phyloP scores from a whole-genome alignment of 2,329 filamentous ascomycete species.

The Xylaria sp. region DNA sequence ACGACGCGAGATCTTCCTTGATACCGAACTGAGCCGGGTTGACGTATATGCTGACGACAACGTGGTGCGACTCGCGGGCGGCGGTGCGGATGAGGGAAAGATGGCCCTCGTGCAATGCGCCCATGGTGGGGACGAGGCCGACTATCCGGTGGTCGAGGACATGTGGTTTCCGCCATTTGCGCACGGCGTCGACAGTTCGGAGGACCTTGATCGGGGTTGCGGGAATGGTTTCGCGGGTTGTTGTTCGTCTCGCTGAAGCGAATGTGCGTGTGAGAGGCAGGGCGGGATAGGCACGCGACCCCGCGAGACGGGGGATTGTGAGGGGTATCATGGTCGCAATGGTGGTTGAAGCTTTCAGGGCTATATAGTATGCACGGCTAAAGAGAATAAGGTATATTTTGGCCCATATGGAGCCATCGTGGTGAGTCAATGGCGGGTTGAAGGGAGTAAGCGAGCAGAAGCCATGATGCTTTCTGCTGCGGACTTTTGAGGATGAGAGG shows the following conservation, averaged over 20 bases:
- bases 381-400: constrained; percentile 30
- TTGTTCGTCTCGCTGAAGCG: constrained; percentile 30
- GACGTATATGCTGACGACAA: constrained; percentile 92
- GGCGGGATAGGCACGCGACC: constrained; percentile 32
- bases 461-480: constrained; percentile 42
- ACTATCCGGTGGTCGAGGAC: constrained; percentile 72
- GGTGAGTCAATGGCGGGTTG: constrained; percentile 34
- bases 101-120: constrained; percentile 92
- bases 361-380: constrained; percentile 8
- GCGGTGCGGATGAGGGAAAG: constrained; percentile 84
- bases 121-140: constrained; percentile 95
- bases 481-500: constrained; percentile 39
- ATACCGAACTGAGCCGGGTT: constrained; percentile 96
- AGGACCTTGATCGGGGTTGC: constrained; percentile 71
- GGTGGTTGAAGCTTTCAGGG: not conserved
- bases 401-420: constrained; percentile 36
- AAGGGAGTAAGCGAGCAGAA: constrained; percentile 22
- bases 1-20: constrained; percentile 84
- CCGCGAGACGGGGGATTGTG: constrained; percentile 31
- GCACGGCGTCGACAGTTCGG: constrained; percentile 74
- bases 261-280: constrained; percentile 31
- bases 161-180: constrained; percentile 71
- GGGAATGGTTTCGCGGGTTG: constrained; percentile 54
- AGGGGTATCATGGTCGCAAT: constrained; percentile 33
- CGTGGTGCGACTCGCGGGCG: constrained; percentile 80